Conservation (phyloP, 2,329 filamentous ascomycete genomes). For the Penicillium glabrum region DNA sequence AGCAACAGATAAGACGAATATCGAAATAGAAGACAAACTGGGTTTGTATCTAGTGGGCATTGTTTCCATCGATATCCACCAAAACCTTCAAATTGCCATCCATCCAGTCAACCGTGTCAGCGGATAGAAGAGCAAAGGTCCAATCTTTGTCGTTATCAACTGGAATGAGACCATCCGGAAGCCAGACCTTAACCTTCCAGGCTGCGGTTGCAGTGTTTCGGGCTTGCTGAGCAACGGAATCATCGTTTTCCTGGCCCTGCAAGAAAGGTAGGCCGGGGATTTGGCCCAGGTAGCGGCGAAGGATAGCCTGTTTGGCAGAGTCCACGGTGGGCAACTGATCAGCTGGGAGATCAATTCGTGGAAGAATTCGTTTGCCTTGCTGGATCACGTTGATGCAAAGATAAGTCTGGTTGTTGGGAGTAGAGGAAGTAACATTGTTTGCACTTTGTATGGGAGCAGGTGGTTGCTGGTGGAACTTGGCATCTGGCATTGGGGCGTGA, state of each 20-base stretch:
- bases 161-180: constrained; percentile 42
- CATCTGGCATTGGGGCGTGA: neutral
- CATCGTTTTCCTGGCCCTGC: constrained; percentile 3
- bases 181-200: constrained; percentile 42
- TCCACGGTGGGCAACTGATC: constrained; percentile 36
- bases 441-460: constrained; percentile 11
- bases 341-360: constrained; percentile 37
- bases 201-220: constrained; percentile 14
- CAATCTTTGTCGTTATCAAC: constrained; percentile 45
- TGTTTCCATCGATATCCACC: constrained; percentile 33
- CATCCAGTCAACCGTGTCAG: constrained; percentile 49
- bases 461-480: constrained; percentile 19
- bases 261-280: constrained; percentile 26
- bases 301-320: constrained; percentile 31
- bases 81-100: constrained; percentile 46
- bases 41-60: constrained; percentile 6
- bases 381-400: constrained; percentile 41
- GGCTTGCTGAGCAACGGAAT: constrained; percentile 18
- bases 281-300: constrained; percentile 32
- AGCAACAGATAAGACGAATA: neutral
- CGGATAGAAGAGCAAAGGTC: constrained; percentile 45
- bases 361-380: constrained; percentile 40
- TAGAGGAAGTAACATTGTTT: constrained; percentile 1
- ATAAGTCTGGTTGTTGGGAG: constrained; percentile 24
- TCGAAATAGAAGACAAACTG: neutral